A percentile compares a stretch with the other conserved stretches of the same genome.
Evolutionary conservation across 2,329 filamentous ascomycete species (phyloP).

Genomic region (Pseudogymnoascus sp.): DNA sequence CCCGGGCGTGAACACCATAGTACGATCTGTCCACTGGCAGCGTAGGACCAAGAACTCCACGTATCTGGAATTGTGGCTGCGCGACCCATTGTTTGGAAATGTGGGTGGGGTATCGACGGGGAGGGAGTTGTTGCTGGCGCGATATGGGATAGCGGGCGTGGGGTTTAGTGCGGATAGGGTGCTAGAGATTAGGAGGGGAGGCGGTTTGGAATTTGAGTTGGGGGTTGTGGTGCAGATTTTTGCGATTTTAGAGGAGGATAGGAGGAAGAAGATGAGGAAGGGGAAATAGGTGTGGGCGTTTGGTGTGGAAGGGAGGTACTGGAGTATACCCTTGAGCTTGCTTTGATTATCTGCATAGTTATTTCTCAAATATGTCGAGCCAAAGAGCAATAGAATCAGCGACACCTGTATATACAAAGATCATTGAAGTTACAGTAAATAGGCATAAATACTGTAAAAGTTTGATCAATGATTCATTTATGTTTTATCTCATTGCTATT

Average conservation of each 20-base stretch:
- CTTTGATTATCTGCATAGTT: background rate
- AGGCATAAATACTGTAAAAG: background rate
- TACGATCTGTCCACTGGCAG: background rate
- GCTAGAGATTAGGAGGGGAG: background rate
- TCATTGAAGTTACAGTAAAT: background rate
- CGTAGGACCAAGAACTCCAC: background rate
- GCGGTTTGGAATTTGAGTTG: background rate
- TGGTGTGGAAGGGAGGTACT: background rate
- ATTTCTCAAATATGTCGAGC: background rate
- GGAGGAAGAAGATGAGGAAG: background rate
- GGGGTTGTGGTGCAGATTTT: background rate
- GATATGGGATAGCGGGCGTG: background rate
- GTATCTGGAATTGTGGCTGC: background rate
- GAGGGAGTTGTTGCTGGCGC: background rate
- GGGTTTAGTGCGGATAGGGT: background rate
- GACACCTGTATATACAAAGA: background rate
- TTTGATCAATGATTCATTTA: background rate
- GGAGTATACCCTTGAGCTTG: background rate
- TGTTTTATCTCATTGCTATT: constrained; percentile 3
- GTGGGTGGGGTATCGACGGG: background rate
- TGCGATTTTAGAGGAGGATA: background rate
- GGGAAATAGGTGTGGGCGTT: background rate
- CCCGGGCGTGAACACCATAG: background rate
- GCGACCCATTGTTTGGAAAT: background rate
- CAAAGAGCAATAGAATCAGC: background rate